Conservation (phyloP, 2,329 filamentous ascomycete species). For the Periglandula ipomoeae region DNA sequence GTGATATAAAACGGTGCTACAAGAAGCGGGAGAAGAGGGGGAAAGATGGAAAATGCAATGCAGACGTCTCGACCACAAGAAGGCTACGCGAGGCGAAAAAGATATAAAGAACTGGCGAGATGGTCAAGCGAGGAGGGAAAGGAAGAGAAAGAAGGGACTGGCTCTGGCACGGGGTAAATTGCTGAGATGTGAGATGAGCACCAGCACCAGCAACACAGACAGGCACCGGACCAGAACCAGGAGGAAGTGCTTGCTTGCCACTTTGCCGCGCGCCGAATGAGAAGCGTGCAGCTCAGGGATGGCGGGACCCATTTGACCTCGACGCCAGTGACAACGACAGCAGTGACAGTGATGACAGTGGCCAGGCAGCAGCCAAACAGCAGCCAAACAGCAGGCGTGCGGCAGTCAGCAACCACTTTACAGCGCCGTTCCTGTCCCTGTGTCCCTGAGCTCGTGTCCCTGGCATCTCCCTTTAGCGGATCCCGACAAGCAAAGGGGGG, state of each 20-base stretch:
- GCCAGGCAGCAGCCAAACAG: too few species aligned
- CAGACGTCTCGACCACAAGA: background rate
- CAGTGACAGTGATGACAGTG: too few species aligned
- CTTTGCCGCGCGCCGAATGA: background rate
- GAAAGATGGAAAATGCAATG: background rate
- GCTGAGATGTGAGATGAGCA: background rate
- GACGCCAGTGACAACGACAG: background rate
- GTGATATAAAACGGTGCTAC: slow-evolving; percentile 1
- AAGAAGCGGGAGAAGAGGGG: background rate
- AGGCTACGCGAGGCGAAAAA: slow-evolving; percentile 5
- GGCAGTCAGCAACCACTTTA: background rate
- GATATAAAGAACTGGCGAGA: slow-evolving; percentile 6
- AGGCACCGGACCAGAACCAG: background rate
- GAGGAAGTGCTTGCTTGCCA: background rate
- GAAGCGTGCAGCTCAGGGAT: background rate
- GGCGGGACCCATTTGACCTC: too few species aligned
- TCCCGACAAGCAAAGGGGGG: background rate
- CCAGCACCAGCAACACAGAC: background rate
- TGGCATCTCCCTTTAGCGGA: background rate
- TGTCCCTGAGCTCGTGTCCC: background rate
- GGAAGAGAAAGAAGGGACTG: slow-evolving; percentile 2
- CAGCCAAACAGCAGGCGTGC: background rate
- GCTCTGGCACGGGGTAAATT: background rate
- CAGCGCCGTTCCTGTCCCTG: background rate
- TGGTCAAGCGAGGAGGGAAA: slow-evolving; percentile 4